phyloP scores from a whole-genome alignment of 2,329 filamentous ascomycete genomes.

The Neonectria neomacrospora region DNA sequence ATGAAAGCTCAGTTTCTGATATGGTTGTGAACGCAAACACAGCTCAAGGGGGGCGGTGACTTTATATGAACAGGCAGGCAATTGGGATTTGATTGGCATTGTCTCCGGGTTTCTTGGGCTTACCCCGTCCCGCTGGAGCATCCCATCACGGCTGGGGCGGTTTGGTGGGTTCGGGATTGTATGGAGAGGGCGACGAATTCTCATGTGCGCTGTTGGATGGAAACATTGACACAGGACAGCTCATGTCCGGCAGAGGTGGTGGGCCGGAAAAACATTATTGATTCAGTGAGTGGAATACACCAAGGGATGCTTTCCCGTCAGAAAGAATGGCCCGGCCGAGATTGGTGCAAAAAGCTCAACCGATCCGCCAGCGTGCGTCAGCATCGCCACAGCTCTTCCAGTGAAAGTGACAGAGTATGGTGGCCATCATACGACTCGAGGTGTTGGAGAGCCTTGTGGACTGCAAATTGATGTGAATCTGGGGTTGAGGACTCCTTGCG shows the following conservation, averaged over 20 bases:
- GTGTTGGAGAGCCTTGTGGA: slow-evolving; percentile 12
- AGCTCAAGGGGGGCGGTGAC: slow-evolving; percentile 1
- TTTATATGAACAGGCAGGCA: slow-evolving; percentile 8
- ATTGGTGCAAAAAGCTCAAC: slow-evolving; percentile 32
- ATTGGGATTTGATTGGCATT: not conserved
- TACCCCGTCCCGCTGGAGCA: not conserved
- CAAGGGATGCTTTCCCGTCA: slow-evolving; percentile 32
- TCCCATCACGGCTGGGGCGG: slow-evolving; percentile 10
- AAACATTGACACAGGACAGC: slow-evolving; percentile 7
- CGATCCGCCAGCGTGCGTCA: slow-evolving; percentile 36
- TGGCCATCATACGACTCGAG: slow-evolving; percentile 32
- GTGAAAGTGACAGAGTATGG: slow-evolving; percentile 21
- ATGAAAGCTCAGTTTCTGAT: slow-evolving; percentile 8
- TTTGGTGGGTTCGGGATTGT: slow-evolving; percentile 13
- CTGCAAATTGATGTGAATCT: slow-evolving; percentile 35
- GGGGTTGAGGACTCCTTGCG: slow-evolving; percentile 30
- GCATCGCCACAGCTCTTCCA: slow-evolving; percentile 2
- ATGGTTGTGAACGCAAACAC: slow-evolving; percentile 9
- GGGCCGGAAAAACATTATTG: slow-evolving; percentile 25
- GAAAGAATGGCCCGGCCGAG: slow-evolving; percentile 24
- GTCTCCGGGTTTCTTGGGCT: slow-evolving; percentile 8
- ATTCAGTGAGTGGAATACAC: slow-evolving; percentile 18
- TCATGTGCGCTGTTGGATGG: slow-evolving; percentile 13
- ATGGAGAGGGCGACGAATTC: slow-evolving; percentile 10
- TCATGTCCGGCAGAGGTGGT: slow-evolving; percentile 18